phyloP scores from a whole-genome alignment of 2,329 filamentous ascomycete species.

The Diaporthe sp. region DNA sequence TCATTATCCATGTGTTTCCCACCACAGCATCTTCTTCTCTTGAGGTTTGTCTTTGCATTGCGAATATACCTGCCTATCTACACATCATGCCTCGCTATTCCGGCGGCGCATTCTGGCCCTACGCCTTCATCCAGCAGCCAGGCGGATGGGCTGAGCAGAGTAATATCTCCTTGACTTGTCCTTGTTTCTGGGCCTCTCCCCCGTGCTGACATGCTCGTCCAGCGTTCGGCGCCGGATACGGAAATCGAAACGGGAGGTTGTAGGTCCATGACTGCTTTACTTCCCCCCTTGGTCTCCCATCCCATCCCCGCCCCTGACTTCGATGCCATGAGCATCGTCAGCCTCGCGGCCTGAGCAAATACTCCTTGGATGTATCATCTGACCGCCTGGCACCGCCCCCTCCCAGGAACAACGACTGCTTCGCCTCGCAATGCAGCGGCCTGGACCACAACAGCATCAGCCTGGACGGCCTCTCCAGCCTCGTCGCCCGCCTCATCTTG shows the following conservation, averaged over 20 bases:
- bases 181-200: background rate
- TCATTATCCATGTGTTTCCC: background rate
- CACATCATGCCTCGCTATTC: slow-evolving; percentile 33
- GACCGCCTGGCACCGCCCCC: background rate
- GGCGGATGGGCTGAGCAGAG: slow-evolving; percentile 39
- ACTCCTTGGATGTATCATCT: background rate
- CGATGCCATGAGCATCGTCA: background rate
- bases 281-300: background rate
- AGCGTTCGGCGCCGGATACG: slow-evolving; percentile 33
- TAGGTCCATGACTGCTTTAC: background rate
- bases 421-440: slow-evolving; percentile 13
- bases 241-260: slow-evolving; percentile 25
- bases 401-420: background rate
- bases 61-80: background rate
- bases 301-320: too few relatives aligned
- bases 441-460: background rate
- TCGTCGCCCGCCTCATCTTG: slow-evolving; percentile 40
- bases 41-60: background rate
- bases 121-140: slow-evolving; percentile 34
- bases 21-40: background rate
- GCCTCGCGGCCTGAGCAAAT: background rate
- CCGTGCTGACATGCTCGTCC: background rate
- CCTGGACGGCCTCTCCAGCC: slow-evolving; percentile 31
- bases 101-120: slow-evolving; percentile 33
- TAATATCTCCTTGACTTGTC: background rate